Conservation (phyloP, 2,329 filamentous ascomycete species). For the Orbilia ellipsospora region DNA sequence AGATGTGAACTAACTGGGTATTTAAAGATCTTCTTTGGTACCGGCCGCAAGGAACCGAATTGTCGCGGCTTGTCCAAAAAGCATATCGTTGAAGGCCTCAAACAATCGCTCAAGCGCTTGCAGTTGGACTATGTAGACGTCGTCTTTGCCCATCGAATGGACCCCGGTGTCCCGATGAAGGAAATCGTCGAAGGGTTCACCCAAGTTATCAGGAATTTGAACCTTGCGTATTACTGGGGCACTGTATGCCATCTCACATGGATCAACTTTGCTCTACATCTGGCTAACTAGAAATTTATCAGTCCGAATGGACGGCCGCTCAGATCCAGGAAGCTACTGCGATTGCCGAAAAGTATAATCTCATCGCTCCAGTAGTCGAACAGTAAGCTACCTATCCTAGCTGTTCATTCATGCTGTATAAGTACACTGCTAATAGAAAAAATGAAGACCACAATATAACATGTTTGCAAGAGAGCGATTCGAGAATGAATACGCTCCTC, state of each 20-base stretch:
- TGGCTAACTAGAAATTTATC: not conserved
- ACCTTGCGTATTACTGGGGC: conserved; percentile 73
- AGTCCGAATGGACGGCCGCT: conserved; percentile 69
- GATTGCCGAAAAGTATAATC: conserved; percentile 69
- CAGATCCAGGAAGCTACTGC: conserved; percentile 71
- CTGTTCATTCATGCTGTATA: not conserved
- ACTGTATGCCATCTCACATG: conserved; percentile 62
- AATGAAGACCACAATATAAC: conserved; percentile 68
- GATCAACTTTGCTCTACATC: not conserved
- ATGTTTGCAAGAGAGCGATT: conserved; percentile 72
- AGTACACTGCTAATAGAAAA: not conserved
- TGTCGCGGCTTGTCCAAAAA: conserved; percentile 67
- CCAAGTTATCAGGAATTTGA: conserved; percentile 67
- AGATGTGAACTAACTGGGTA: conserved; percentile 29
- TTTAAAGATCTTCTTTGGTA: conserved; percentile 68
- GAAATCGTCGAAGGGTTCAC: conserved; percentile 71
- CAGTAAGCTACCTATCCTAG: conserved; percentile 59
- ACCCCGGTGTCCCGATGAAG: conserved; percentile 70
- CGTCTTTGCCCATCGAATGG: conserved; percentile 72
- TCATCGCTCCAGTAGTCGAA: conserved; percentile 69
- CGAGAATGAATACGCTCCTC: conserved; percentile 71
- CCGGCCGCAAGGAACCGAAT: conserved; percentile 70
- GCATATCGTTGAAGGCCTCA: conserved; percentile 70
- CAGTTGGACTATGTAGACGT: conserved; percentile 75
- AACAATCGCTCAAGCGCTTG: conserved; percentile 70